Base-by-base conservation (phyloP, 208 protist species). In the Dictyostelium gargantuum region DNA sequence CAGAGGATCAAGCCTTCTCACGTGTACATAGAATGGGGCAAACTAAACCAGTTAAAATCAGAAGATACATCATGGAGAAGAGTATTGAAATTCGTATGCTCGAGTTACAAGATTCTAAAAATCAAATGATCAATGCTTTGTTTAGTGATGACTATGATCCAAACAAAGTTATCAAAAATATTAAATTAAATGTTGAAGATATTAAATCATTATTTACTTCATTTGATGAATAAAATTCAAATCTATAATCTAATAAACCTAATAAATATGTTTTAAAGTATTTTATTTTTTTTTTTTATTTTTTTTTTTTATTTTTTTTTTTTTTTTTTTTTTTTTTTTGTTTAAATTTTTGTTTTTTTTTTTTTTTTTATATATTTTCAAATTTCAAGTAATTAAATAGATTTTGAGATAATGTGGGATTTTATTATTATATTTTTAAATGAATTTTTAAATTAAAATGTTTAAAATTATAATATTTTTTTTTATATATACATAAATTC, bases 21-120 rank as follows among this genome's bases (percentile, higher is more conserved):
- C 80, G 96, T 29, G 94, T 97, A 4, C 96, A 98, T 91, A 79
- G 97, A 13, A 94, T 98, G 23, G 96, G 96, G 4, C 97, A 98
- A 85, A 91, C 26, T 3, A 93, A 73, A 44, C 38, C 50, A 2
- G 96, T 97, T 2, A 32, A 19, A 44, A 93, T 97, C 3, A 66
- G 52, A 4, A 93, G 93, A 21, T 93, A 93, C 50, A 84, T 96
- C 23, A 93, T 95, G 5, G 5, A 95, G 29, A 77, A 68, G 21
- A 81, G 76, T 9, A 94, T 96, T 52, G 94, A 96, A 72, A 80
- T 94, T 76, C 35, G 81, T 38, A 94, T 96, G 35, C 40, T 96
- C 29, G 61, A 94, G 38, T 68, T 96, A 50, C 94, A 96, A 72
- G 42, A 93, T 48, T 91, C 93, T 42, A 96, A 96, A 48, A 82